phyloP scores from a whole-genome alignment of 2,329 filamentous ascomycete species.

The Exserohilum turcica region DNA sequence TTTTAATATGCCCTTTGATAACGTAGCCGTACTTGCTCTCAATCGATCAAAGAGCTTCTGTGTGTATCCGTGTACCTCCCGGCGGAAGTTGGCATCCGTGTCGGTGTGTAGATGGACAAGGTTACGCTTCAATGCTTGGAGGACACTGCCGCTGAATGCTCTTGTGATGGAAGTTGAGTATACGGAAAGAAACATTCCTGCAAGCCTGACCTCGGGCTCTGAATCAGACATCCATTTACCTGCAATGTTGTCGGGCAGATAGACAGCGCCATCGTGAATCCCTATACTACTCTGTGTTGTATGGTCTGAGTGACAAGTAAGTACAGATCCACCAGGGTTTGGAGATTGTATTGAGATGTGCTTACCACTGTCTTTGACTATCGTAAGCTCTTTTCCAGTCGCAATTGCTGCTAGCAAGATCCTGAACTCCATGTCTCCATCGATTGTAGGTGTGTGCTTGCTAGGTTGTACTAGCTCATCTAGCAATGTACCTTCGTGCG shows the following conservation, averaged over 20 bases:
- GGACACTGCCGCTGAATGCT: slow-evolving; percentile 67
- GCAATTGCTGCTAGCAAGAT: slow-evolving; percentile 50
- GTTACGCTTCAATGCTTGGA: slow-evolving; percentile 67
- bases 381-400: slow-evolving; percentile 54
- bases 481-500: slow-evolving; percentile 24
- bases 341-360: not conserved
- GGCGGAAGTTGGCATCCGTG: slow-evolving; percentile 82
- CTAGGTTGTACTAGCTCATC: slow-evolving; percentile 14
- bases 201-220: slow-evolving; percentile 65
- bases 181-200: slow-evolving; percentile 81
- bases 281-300: slow-evolving; percentile 29
- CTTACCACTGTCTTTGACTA: slow-evolving; percentile 50
- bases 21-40: slow-evolving; percentile 41
- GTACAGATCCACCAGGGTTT: not conserved
- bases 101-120: slow-evolving; percentile 78
- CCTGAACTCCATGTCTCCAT: slow-evolving; percentile 35
- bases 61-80: slow-evolving; percentile 75
- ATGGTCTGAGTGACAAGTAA: slow-evolving; percentile 26
- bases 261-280: slow-evolving; percentile 50
- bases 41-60: slow-evolving; percentile 79
- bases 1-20: slow-evolving; percentile 29
- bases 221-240: slow-evolving; percentile 46
- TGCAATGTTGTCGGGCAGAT: slow-evolving; percentile 57
- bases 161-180: slow-evolving; percentile 75
- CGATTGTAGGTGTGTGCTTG: slow-evolving; percentile 13